Evolutionary conservation across 441 rosid genomes (phyloP), one percentile per base, ranked within the genome.

Genomic region (Euphorbia corollata): DNA sequence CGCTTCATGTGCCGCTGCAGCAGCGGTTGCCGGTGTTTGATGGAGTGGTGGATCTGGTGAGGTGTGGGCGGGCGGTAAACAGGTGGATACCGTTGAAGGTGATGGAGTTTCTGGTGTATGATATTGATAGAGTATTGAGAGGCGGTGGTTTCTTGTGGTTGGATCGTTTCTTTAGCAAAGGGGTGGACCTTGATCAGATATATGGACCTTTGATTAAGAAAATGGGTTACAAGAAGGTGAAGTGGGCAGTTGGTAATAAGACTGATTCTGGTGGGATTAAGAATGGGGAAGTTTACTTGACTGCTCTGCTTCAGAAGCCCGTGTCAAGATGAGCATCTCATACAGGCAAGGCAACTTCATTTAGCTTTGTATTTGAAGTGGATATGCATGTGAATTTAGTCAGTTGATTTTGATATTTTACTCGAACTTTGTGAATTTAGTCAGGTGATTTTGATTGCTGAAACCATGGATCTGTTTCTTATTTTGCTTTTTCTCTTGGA

Each of bases 211-310:
- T 91, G 94, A 89, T 91, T 24, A 86, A 85, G 41, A 89, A 84
- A 65, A 72, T 94, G 79, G 94, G 96, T 8, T 94, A 94, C 66
- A 94, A 88, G 92, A 91, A 87, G 81, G 94, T 94, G 84, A 94
- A 94, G 71, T 94, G 99, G 99, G 99, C 97, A 3, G 82, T 78
- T 30, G 91, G 84, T 0, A 79, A 82, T 43, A 94, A 94, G 81
- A 78, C 84, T 2, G 96, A 91, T 79, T 74, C 94, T 1, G 66
- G 80, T 57, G 86, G 92, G 15, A 56, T 81, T 59, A 91, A 88
- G 80, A 85, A 83, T 63, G 90, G 87, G 18, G 97, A 91, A 76
- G 91, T 91, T 70, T 94, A 85, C 78, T 80, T 94, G 84, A 85
- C 93, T 30, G 97, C 97, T 68, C 65, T 94, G 67, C 78, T 94